A percentile compares a stretch with the other conserved stretches of the same genome.
phyloP scores from a whole-genome alignment of 2,329 filamentous ascomycete species.

The Cladosporium velox region DNA sequence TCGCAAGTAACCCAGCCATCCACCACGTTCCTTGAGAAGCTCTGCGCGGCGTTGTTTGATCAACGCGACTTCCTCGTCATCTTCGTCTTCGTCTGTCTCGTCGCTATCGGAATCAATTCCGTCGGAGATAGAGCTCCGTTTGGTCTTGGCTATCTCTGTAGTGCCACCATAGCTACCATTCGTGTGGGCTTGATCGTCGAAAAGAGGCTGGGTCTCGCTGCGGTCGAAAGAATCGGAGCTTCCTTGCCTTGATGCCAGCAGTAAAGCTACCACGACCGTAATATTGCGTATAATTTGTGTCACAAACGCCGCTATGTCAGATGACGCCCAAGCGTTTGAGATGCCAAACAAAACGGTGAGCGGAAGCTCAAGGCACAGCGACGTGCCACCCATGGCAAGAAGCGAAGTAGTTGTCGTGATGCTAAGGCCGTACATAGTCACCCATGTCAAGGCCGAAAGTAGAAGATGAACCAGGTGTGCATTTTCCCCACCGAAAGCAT shows the following conservation, averaged over 20 bases:
- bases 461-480: conserved; percentile 38
- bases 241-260: neutral
- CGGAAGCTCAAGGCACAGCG: conserved; percentile 1
- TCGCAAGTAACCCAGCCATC: conserved; percentile 75
- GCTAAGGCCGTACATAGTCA: neutral
- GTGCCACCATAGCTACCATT: conserved; percentile 5
- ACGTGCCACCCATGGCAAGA: neutral
- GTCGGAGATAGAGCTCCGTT: neutral
- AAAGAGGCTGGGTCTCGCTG: neutral
- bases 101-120: neutral
- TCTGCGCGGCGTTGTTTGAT: conserved; percentile 55
- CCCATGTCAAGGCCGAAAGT: conserved; percentile 12
- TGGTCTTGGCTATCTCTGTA: neutral
- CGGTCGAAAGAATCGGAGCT: neutral
- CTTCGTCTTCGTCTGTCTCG: conserved; percentile 23
- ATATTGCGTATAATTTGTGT: neutral
- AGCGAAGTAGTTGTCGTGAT: neutral
- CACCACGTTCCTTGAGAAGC: conserved; percentile 71
- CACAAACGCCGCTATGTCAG: neutral
- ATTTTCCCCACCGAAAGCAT: conserved; percentile 37
- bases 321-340: neutral
- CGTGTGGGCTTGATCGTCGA: neutral
- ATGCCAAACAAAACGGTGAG: neutral
- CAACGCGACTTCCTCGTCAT: conserved; percentile 49
- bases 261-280: neutral